phyloP scores from a whole-genome alignment of 495 filamentous ascomycete species.

The Hypomontagnella submonticulosa region DNA sequence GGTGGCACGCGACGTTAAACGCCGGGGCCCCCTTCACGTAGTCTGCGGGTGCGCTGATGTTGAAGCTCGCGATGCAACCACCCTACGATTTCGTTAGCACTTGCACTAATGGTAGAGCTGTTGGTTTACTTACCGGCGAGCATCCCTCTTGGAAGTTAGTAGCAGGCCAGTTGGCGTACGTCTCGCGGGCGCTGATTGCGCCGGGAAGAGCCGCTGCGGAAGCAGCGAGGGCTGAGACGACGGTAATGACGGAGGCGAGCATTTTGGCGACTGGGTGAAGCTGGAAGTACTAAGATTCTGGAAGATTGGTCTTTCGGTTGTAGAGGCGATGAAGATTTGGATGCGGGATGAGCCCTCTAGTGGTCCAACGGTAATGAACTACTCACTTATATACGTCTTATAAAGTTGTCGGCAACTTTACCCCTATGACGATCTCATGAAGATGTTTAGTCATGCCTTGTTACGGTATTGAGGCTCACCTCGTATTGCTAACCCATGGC shows the following conservation, averaged over 20 bases:
- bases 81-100: constrained; percentile 19
- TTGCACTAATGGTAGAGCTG: background rate
- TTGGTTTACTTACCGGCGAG: constrained; percentile 17
- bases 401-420: constrained; percentile 9
- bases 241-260: constrained; percentile 22
- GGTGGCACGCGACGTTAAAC: constrained; percentile 20
- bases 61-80: constrained; percentile 20
- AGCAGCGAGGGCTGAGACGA: constrained; percentile 27
- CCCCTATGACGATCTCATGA: constrained; percentile 17
- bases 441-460: background rate
- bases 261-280: constrained; percentile 20
- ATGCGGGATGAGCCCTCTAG: background rate
- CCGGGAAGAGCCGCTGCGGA: constrained; percentile 13
- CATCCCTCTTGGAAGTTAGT: constrained; percentile 12
- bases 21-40: constrained; percentile 25
- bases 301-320: background rate
- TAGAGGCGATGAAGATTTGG: constrained; percentile 12
- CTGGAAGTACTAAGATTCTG: background rate
- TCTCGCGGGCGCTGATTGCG: constrained; percentile 11
- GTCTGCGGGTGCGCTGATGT: constrained; percentile 25
- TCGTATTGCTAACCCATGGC: constrained; percentile 13
- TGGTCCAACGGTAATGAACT: background rate
- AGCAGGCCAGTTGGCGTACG: constrained; percentile 21
- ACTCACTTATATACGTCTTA: constrained; percentile 15
- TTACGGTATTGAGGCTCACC: constrained; percentile 19